These are phyloP conservation scores for Cyclotella choctawhatcheeana DNA, from an alignment of 108 stramenopile genomes.

Conservation along the genomic window DNA sequence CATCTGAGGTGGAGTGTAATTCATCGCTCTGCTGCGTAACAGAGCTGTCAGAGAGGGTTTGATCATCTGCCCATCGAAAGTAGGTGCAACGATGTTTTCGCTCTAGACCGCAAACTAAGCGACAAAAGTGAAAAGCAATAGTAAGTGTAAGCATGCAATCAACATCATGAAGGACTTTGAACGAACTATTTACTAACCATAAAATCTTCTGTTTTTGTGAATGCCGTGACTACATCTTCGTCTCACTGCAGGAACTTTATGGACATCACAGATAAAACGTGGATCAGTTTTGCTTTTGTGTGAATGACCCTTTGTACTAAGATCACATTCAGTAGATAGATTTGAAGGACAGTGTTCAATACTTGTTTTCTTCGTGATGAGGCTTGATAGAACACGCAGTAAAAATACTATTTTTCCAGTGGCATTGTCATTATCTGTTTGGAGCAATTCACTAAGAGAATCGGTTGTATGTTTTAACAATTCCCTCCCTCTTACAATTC, in stretches of 20 bases:
- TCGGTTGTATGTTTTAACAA: constrained; percentile 15
- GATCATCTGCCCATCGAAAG: constrained; percentile 63
- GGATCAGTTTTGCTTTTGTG: constrained; percentile 62
- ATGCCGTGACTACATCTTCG: constrained; percentile 67
- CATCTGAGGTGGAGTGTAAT: not conserved
- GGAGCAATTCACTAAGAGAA: constrained; percentile 3
- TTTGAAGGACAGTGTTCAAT: constrained; percentile 9
- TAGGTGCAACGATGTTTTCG: constrained; percentile 68
- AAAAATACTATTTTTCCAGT: constrained; percentile 28
- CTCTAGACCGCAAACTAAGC: constrained; percentile 75
- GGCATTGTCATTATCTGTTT: constrained; percentile 14
- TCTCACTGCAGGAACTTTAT: constrained; percentile 78
- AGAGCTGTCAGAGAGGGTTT: not conserved
- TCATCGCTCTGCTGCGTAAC: not conserved
- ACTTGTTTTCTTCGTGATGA: constrained; percentile 35
- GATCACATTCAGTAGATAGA: too few relatives aligned
- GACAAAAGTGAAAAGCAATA: too few relatives aligned
- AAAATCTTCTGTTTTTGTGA: constrained; percentile 80
- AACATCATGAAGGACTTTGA: too few relatives aligned
- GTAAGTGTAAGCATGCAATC: too few relatives aligned
- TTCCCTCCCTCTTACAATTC: constrained; percentile 38
- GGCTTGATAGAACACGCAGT: constrained; percentile 33
- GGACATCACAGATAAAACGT: constrained; percentile 66
- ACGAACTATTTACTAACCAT: too few relatives aligned
- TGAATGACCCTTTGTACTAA: too few relatives aligned